Base-by-base conservation (phyloP, 2,329 filamentous ascomycete species). In the Pyricularia sp. region DNA sequence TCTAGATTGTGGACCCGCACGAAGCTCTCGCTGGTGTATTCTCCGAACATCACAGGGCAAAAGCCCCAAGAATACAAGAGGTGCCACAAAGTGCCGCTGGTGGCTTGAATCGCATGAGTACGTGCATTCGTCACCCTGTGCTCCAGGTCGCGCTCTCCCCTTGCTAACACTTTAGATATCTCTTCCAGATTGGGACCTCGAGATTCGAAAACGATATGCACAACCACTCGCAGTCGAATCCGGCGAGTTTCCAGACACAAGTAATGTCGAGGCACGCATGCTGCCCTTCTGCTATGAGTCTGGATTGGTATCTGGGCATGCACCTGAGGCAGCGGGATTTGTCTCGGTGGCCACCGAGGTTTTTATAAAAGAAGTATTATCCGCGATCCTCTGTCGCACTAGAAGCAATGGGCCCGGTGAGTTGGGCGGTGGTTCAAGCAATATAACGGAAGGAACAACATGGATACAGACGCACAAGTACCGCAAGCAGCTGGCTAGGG, bases 381-480 rank as follows among this genome's bases (percentile, higher is more conserved):
- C 85, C 1, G 80, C 83, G 7, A 80, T 88, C 8, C 87, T 88
- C 68, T 83, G 82, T 67, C 83, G 85, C 63, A 88, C 86, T 1
- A 79, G 84, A 67, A 84, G 83, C 70, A 88, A 89, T 70, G 85
- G 84, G 0, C 84, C 85, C 3, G 85, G 85, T 33, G 82, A 86
- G 66, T 82, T 84, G 63, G 84, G 84, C 2, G 86, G 86, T 65
- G 88, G 88, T 3, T 81, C 85, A 40, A 87, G 86, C 57, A 64
- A 60, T 28, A 55, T 22, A 16, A 35, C 63, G 2, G 63, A 44
- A 28, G 63, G 63, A 57, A 84, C 84, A 57, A 82, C 81, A 44
- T 90, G 88, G 80, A 84, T 97, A 66, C 88, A 92, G 73, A 96
- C 91, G 2, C 84, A 88, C 69, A 87, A 85, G 66, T 97, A 93